These are phyloP conservation scores for Solanum peruvianum DNA, from an alignment of 257 asterid genomes.

Conservation along the genomic window DNA sequence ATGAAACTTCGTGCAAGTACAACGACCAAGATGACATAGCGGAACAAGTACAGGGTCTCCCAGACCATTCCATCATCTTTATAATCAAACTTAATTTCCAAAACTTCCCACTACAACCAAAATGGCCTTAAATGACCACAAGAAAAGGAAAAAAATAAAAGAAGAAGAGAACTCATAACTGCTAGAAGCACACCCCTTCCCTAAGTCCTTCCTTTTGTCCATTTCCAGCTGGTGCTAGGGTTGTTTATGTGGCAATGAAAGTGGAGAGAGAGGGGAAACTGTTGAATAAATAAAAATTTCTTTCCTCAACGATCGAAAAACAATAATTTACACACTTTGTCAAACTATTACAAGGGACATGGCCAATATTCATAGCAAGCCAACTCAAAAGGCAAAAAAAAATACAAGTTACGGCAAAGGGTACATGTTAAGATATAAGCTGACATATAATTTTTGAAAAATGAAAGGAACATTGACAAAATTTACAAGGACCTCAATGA, in stretches of 20 bases:
- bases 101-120: not conserved
- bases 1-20: not conserved
- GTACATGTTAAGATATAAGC: not conserved
- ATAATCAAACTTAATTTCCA: not conserved
- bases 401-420: not conserved
- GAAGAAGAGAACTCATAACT: not conserved
- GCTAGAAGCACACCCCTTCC: not conserved
- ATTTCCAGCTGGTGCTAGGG: not conserved
- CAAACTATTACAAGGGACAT: not conserved
- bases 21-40: not conserved
- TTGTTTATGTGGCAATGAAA: not conserved
- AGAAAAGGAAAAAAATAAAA: not conserved
- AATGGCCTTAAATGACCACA: not conserved
- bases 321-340: not conserved
- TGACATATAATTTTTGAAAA: not conserved
- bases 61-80: not conserved
- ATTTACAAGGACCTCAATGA: constrained; percentile 17
- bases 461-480: constrained; percentile 10
- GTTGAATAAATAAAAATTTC: not conserved
- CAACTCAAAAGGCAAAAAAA: not conserved
- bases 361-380: not conserved
- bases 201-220: not conserved
- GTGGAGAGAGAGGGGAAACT: not conserved
- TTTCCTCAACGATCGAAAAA: not conserved
- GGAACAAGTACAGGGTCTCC: not conserved